Evolutionary conservation across 2,329 filamentous ascomycete species (phyloP).

Genomic region (Bipolaris zeicola): DNA sequence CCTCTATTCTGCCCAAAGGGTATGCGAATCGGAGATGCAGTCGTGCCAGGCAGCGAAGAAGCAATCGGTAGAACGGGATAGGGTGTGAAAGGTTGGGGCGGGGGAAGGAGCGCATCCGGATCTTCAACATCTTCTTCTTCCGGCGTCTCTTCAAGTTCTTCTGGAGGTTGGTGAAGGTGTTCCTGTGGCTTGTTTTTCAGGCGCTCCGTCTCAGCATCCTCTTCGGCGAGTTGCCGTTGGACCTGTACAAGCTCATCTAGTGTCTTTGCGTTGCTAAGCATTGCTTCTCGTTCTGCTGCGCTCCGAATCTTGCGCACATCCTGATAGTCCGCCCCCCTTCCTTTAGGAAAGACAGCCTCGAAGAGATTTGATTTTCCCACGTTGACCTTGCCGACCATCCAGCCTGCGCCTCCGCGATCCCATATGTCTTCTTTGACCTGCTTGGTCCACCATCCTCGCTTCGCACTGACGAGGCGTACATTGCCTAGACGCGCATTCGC

Average conservation of each 20-base stretch:
- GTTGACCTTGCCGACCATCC: constrained; percentile 98
- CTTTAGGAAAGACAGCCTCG: constrained; percentile 83
- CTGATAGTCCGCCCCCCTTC: constrained; percentile 46
- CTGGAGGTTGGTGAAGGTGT: constrained; percentile 28
- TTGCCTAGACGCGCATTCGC: constrained; percentile 83
- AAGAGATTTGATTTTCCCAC: constrained; percentile 96
- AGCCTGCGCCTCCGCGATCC: constrained; percentile 80
- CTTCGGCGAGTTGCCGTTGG: constrained; percentile 40
- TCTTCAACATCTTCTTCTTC: constrained; percentile 39
- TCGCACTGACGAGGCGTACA: constrained; percentile 82
- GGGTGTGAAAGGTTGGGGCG: constrained; percentile 71
- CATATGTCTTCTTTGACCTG: constrained; percentile 85
- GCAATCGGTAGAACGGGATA: constrained; percentile 87
- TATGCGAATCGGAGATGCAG: constrained; percentile 90
- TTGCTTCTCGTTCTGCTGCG: constrained; percentile 40
- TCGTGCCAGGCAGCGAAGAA: constrained; percentile 87
- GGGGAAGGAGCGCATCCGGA: constrained; percentile 68
- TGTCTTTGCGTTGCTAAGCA: constrained; percentile 35
- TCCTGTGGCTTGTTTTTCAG: constrained; percentile 23
- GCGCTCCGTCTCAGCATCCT: constrained; percentile 39
- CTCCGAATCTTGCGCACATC: constrained; percentile 44
- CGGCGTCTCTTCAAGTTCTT: constrained; percentile 23
- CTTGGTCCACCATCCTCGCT: constrained; percentile 88
- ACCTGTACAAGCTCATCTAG: constrained; percentile 33
- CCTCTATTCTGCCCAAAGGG: constrained; percentile 86